Conservation (phyloP, 768 basidiomycete species). For the Kwoniella newhampshirensis region DNA sequence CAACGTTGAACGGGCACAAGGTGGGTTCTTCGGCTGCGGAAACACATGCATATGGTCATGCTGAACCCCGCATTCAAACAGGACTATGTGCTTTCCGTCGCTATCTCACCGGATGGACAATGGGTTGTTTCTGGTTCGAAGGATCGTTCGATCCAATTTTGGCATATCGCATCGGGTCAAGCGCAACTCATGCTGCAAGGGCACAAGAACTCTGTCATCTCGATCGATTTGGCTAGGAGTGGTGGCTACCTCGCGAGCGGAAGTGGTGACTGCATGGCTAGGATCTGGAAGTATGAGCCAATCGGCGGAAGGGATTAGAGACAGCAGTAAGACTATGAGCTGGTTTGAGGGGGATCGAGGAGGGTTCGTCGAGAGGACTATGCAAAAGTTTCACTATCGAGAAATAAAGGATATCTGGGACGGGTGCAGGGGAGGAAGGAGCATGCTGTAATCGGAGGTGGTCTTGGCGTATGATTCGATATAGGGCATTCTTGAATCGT, state of each 20-base stretch:
- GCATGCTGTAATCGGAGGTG: no score
- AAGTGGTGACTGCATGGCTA: slow-evolving; percentile 69
- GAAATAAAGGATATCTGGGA: no score
- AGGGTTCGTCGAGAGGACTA: no score
- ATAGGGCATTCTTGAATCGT: no score
- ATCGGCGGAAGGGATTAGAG: slow-evolving; percentile 14
- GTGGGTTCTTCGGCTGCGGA: slow-evolving; percentile 53
- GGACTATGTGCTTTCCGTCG: slow-evolving; percentile 73
- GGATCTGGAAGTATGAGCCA: slow-evolving; percentile 60
- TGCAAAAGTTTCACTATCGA: no score
- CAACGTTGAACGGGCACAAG: slow-evolving; percentile 88
- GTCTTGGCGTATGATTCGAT: no score
- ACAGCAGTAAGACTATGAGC: no score
- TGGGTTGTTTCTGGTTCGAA: slow-evolving; percentile 95
- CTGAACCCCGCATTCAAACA: no score
- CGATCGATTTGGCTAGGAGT: slow-evolving; percentile 66
- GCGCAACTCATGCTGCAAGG: slow-evolving; percentile 94
- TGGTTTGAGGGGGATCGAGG: no score
- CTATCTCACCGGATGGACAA: slow-evolving; percentile 85
- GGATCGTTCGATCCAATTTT: slow-evolving; percentile 77
- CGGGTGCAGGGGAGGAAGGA: no score
- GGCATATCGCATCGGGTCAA: slow-evolving; percentile 78
- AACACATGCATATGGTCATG: no score
- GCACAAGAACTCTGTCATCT: slow-evolving; percentile 70
- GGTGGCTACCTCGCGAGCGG: slow-evolving; percentile 68